Base-by-base conservation (phyloP, 2,329 filamentous ascomycete genomes). In the Penicillium sp. region DNA sequence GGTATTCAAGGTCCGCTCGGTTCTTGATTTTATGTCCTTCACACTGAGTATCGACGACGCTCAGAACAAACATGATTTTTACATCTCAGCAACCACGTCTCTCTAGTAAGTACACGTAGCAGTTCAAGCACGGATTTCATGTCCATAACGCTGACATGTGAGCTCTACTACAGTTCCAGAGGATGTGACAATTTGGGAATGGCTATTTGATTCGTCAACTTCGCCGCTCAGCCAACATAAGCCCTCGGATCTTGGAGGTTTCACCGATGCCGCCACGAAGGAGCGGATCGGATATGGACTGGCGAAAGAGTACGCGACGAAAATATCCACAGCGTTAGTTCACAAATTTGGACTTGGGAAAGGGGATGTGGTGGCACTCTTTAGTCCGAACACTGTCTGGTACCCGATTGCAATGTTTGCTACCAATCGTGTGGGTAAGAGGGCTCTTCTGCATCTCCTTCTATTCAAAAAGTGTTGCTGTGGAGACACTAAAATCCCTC, bases 301-400 rank as follows among this genome's bases (percentile, higher is more conserved):
- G 35, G 80, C 89, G 42, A 88, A 86, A 67, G 75, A 80, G 4
- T 81, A 82, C 52, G 82, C 85, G 0, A 87, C 82, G 0, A 79
- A 83, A 61, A 79, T 90, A 13, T 88, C 86, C 0, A 89, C 87
- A 0, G 84, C 85, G 0, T 76, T 90, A 13, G 80, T 82, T 7
- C 82, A 79, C 61, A 80, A 82, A 14, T 84, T 85, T 75, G 83
- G 81, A 2, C 77, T 90, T 33, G 67, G 80, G 45, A 68, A 79
- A 16, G 83, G 83, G 1, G 79, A 89, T 5, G 85, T 84, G 0
- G 82, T 89, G 1, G 80, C 85, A 0, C 75, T 90, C 1, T 89
- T 89, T 75, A 83, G 82, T 55, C 83, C 83, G 25, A 90, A 90
- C 68, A 87, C 84, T 10, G 84, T 89, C 56, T 89, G 86, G 86